phyloP scores from a whole-genome alignment of 2,329 filamentous ascomycete genomes.

The Reticulascus tulasneorum region DNA sequence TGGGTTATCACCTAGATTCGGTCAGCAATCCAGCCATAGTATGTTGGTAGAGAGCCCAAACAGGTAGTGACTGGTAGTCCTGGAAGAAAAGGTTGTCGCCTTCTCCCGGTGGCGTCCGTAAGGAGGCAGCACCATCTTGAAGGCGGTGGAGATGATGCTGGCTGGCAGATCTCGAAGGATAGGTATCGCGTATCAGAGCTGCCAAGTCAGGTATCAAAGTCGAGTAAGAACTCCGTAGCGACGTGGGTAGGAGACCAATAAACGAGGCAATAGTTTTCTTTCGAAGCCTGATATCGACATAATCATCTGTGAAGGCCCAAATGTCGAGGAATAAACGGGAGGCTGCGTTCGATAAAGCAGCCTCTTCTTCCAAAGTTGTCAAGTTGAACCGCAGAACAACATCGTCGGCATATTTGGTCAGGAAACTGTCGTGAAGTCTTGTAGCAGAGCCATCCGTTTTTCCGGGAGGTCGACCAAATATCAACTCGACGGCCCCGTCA shows the following conservation, averaged over 20 bases:
- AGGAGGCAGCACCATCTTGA: slow-evolving; percentile 22
- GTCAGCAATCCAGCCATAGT: slow-evolving; percentile 19
- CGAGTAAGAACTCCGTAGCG: slow-evolving; percentile 67
- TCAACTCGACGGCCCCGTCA: slow-evolving; percentile 43
- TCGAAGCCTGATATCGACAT: slow-evolving; percentile 78
- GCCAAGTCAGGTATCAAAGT: slow-evolving; percentile 78
- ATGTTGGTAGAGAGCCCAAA: slow-evolving; percentile 25
- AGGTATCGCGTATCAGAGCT: slow-evolving; percentile 72
- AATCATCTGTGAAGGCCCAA: slow-evolving; percentile 79
- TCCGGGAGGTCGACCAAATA: slow-evolving; percentile 43
- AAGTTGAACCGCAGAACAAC: slow-evolving; percentile 89
- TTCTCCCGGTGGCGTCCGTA: slow-evolving; percentile 28
- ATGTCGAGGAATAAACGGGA: slow-evolving; percentile 79
- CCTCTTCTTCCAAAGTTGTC: slow-evolving; percentile 62
- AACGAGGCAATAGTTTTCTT: slow-evolving; percentile 75
- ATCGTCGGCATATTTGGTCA: slow-evolving; percentile 65
- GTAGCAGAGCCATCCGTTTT: slow-evolving; percentile 24
- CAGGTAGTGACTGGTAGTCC: slow-evolving; percentile 84
- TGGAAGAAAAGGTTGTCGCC: slow-evolving; percentile 81
- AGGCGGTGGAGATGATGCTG: slow-evolving; percentile 14
- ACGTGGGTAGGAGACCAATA: slow-evolving; percentile 70
- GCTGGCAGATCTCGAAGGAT: slow-evolving; percentile 48
- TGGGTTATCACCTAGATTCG: slow-evolving; percentile 56
- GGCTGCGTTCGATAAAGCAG: slow-evolving; percentile 67
- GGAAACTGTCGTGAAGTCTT: slow-evolving; percentile 42